phyloP scores from a whole-genome alignment of 495 filamentous ascomycete genomes.

The Venustampulla echinocandica region DNA sequence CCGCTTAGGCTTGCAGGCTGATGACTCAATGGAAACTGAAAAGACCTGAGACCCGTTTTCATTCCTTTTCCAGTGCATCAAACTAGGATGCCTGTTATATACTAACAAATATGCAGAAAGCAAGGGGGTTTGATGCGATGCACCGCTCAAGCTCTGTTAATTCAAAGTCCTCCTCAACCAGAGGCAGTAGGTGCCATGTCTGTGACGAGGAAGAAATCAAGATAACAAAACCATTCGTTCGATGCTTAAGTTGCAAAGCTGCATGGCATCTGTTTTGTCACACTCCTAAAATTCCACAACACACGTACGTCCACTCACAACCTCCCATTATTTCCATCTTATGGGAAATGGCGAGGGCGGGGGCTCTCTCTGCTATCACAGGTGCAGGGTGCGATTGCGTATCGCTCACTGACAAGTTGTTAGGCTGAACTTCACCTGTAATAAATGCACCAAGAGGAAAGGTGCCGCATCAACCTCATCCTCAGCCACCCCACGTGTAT shows the following conservation, averaged over 20 bases:
- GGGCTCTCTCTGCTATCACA: no score
- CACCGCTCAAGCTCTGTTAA: conserved; percentile 17
- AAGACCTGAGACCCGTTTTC: conserved; percentile 43
- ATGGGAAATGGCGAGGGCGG: no score
- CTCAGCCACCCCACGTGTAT: not conserved
- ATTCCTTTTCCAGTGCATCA: not conserved
- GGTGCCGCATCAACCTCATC: not conserved
- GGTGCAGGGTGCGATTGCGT: not conserved
- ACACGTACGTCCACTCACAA: conserved; percentile 4
- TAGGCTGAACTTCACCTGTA: not conserved
- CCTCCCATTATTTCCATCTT: not conserved
- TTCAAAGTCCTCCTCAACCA: conserved; percentile 15
- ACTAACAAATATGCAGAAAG: not conserved
- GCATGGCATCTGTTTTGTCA: conserved; percentile 11
- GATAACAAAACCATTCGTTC: conserved; percentile 3
- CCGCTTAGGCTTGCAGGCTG: conserved; percentile 34
- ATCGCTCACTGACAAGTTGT: not conserved
- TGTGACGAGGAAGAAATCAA: conserved; percentile 7
- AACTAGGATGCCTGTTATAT: not conserved
- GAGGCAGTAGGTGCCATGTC: not conserved
- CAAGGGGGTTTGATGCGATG: not conserved
- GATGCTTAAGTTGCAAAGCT: conserved; percentile 7
- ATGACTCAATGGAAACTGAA: conserved; percentile 41
- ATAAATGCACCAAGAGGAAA: not conserved
- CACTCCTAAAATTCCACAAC: conserved; percentile 1